These are phyloP conservation scores for Aspergillus sparsus DNA, from an alignment of 495 filamentous ascomycete genomes.

Conservation along the genomic window DNA sequence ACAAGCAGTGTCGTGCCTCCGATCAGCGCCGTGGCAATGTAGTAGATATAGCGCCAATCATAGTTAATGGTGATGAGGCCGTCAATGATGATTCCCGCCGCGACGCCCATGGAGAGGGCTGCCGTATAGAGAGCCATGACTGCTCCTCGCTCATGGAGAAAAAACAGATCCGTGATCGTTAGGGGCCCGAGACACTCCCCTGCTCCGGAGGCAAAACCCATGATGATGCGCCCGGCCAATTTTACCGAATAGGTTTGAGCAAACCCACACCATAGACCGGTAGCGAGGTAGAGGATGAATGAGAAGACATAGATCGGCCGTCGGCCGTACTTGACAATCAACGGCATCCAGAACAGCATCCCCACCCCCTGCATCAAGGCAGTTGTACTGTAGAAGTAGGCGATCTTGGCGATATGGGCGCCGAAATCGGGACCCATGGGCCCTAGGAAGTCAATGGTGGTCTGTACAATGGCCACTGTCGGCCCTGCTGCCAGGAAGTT, in stretches of 20 bases:
- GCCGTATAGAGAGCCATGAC: constrained; percentile 52
- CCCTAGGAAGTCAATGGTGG: constrained; percentile 48
- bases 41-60: constrained; percentile 54
- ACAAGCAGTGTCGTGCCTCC: constrained; percentile 45
- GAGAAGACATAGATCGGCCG: constrained; percentile 53
- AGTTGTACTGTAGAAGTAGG: constrained; percentile 55
- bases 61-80: constrained; percentile 53
- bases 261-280: constrained; percentile 48
- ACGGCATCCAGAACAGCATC: constrained; percentile 57
- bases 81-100: constrained; percentile 49
- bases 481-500: constrained; percentile 58
- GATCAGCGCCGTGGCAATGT: constrained; percentile 48
- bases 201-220: constrained; percentile 54
- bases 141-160: constrained; percentile 57
- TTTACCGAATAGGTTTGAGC: constrained; percentile 46
- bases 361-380: constrained; percentile 52
- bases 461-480: constrained; percentile 51
- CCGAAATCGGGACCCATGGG: constrained; percentile 30
- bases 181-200: constrained; percentile 54
- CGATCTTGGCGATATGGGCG: constrained; percentile 43
- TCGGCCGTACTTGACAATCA: constrained; percentile 56
- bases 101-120: constrained; percentile 47
- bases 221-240: constrained; percentile 48
- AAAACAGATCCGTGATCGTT: constrained; percentile 60
- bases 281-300: constrained; percentile 46